These are phyloP conservation scores for Grosmannia clavigera DNA, from an alignment of 2,329 filamentous ascomycete species.

Conservation along the genomic window DNA sequence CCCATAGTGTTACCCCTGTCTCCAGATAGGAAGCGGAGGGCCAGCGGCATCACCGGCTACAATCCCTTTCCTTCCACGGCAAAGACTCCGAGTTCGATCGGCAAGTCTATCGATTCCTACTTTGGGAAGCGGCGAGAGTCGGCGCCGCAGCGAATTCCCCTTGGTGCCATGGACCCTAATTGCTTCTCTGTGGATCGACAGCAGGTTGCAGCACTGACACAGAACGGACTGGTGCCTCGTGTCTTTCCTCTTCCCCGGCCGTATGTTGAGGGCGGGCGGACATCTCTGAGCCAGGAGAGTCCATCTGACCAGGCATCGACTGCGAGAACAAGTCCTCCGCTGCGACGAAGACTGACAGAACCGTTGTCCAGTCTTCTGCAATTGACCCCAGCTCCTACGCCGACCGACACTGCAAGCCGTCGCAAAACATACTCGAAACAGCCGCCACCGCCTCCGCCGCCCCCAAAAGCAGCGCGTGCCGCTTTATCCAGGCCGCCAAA, in stretches of 20 bases:
- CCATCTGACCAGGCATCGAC: not conserved
- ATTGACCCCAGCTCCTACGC: not conserved
- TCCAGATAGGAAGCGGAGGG: constrained; percentile 25
- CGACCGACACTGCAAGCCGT: not conserved
- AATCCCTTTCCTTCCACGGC: constrained; percentile 9
- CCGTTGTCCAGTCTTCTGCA: constrained; percentile 33
- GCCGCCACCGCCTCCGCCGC: not conserved
- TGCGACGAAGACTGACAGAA: constrained; percentile 39
- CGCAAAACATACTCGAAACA: constrained; percentile 2
- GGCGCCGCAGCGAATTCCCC: constrained; percentile 30
- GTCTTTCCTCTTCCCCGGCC: constrained; percentile 48
- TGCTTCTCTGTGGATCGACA: constrained; percentile 42
- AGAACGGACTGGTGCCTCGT: constrained; percentile 36
- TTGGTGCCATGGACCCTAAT: constrained; percentile 52
- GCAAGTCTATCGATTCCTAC: constrained; percentile 42
- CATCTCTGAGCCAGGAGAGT: constrained; percentile 11
- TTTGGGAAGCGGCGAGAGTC: constrained; percentile 34
- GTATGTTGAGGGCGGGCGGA: constrained; percentile 30
- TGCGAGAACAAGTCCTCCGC: constrained; percentile 18
- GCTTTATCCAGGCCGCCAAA: constrained; percentile 33
- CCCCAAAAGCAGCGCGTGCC: not conserved
- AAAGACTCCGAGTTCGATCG: constrained; percentile 12
- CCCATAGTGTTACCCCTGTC: constrained; percentile 33
- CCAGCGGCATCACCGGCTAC: constrained; percentile 19
- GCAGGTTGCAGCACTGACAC: constrained; percentile 33